Evolutionary conservation across 768 basidiomycete species (phyloP).

Genomic region (Coprinopsis cinerea): DNA sequence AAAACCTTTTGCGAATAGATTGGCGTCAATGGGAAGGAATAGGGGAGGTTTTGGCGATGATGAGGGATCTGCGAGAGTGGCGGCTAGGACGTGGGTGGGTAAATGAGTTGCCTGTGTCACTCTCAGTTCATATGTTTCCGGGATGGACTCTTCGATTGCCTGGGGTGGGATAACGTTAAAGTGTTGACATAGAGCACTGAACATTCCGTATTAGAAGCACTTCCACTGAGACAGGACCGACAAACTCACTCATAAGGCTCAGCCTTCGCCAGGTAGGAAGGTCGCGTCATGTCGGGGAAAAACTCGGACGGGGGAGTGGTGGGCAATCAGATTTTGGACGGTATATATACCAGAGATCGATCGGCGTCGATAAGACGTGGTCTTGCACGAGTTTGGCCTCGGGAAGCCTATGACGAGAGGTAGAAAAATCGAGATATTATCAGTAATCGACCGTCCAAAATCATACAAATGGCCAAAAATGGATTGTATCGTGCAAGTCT

Average conservation of each 20-base stretch:
- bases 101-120: constrained; percentile 38
- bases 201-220: not conserved
- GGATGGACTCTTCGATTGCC: constrained; percentile 24
- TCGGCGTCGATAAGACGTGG: not conserved
- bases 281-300: constrained; percentile 24
- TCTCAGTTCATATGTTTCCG: constrained; percentile 39
- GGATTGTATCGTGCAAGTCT: too few species aligned
- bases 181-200: constrained; percentile 41
- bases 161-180: constrained; percentile 30
- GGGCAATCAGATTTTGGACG: constrained; percentile 2
- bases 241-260: constrained; percentile 31
- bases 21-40: constrained; percentile 48
- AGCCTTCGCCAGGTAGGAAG: constrained; percentile 26
- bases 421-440: too few species aligned
- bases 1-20: constrained; percentile 37
- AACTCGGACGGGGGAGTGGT: too few species aligned
- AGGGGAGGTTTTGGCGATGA: constrained; percentile 26
- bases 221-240: not conserved
- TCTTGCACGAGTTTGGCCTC: not conserved
- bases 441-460: not conserved
- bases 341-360: constrained; percentile 3
- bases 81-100: constrained; percentile 55
- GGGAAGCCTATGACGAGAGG: not conserved
- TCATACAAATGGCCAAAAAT: not conserved
- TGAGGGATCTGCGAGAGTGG: constrained; percentile 29